phyloP scores from a whole-genome alignment of 169 alveolate genomes.

The Eimeria falciformis region DNA sequence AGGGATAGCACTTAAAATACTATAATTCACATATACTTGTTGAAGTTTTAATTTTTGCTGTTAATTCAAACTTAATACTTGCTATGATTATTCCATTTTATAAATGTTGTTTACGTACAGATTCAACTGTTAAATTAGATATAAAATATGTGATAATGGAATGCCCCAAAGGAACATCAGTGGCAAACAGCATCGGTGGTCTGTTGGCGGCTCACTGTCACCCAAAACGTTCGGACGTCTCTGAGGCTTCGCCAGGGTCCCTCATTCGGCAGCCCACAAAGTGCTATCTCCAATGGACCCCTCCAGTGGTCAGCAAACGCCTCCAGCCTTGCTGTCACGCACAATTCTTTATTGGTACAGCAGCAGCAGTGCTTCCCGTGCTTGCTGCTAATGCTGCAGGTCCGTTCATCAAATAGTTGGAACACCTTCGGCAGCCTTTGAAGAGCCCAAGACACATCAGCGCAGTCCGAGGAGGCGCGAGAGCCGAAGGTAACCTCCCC shows the following conservation, averaged over 20 bases:
- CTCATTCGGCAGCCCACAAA: constrained; percentile 26
- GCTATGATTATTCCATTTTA: no score
- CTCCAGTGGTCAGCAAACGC: constrained; percentile 43
- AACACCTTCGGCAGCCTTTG: constrained; percentile 22
- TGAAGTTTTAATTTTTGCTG: no score
- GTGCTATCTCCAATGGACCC: constrained; percentile 1
- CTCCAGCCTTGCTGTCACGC: not conserved
- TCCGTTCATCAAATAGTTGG: constrained; percentile 16
- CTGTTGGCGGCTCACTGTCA: not conserved
- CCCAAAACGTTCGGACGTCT: constrained; percentile 43
- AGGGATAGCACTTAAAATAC: no score
- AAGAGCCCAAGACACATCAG: constrained; percentile 46
- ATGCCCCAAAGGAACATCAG: no score
- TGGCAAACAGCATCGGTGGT: no score
- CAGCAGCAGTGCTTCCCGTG: constrained; percentile 19
- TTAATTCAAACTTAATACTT: no score
- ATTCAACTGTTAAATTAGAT: no score
- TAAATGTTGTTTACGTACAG: no score
- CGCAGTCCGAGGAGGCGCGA: not conserved
- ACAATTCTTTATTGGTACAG: not conserved
- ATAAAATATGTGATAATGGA: no score
- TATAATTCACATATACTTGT: no score
- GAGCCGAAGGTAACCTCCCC: constrained; percentile 34
- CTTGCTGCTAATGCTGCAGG: constrained; percentile 42
- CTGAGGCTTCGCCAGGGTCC: constrained; percentile 51